phyloP scores from a whole-genome alignment of 768 basidiomycete genomes.

The Suillus lakei region DNA sequence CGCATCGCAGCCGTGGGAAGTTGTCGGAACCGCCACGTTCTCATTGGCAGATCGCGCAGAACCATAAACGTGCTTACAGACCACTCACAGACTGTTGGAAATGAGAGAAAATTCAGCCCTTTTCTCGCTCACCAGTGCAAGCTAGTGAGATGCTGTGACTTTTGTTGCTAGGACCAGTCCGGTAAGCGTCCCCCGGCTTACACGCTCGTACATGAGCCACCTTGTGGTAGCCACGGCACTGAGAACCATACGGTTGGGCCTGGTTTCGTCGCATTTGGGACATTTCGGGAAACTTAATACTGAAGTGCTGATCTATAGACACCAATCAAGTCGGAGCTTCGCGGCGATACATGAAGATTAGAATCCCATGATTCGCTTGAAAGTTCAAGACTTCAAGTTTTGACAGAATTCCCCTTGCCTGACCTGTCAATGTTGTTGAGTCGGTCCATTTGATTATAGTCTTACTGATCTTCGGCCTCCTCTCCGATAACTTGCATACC shows the following conservation, averaged over 20 bases:
- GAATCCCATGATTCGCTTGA: too few species aligned
- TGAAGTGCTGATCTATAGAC: not conserved
- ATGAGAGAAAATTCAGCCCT: conserved; percentile 23
- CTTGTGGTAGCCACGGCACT: conserved; percentile 4
- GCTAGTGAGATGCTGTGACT: conserved; percentile 8
- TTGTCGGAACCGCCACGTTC: not conserved
- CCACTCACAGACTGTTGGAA: conserved; percentile 14
- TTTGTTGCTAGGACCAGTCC: conserved; percentile 7
- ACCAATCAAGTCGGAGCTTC: not conserved
- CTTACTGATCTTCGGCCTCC: not conserved
- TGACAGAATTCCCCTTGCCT: too few species aligned
- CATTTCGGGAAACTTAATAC: not conserved
- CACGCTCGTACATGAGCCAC: conserved; percentile 13
- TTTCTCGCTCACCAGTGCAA: conserved; percentile 10
- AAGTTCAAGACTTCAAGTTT: too few species aligned
- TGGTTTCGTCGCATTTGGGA: not conserved
- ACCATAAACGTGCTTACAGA: not conserved
- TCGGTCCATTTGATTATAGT: too few species aligned
- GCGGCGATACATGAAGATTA: not conserved
- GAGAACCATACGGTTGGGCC: not conserved
- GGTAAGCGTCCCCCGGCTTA: conserved; percentile 17
- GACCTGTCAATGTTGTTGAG: not conserved
- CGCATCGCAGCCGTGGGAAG: conserved; percentile 29
- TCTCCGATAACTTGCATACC: not conserved
- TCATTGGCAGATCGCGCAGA: conserved; percentile 9